phyloP scores from a whole-genome alignment of 2,329 filamentous ascomycete species.

The Xylaria sp. region DNA sequence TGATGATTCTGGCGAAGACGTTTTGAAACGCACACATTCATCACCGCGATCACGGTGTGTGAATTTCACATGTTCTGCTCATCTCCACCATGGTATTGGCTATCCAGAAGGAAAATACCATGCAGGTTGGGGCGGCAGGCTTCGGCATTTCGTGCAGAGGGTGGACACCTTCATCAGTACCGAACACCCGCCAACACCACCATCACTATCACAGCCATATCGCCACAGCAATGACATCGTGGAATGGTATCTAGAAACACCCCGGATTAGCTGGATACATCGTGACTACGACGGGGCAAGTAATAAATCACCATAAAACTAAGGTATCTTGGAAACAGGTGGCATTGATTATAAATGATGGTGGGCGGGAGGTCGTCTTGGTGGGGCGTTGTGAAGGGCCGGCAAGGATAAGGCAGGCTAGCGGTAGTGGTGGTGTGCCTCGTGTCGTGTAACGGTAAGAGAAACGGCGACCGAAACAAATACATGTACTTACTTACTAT shows the following conservation, averaged over 20 bases:
- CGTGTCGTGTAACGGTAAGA: constrained; percentile 21
- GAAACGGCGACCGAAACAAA: constrained; percentile 22
- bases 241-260: constrained; percentile 19
- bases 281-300: background rate
- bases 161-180: constrained; percentile 7
- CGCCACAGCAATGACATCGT: constrained; percentile 21
- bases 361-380: constrained; percentile 2
- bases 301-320: background rate
- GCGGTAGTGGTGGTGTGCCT: constrained; percentile 18
- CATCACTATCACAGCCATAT: background rate
- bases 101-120: background rate
- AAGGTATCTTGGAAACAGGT: constrained; percentile 15
- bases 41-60: constrained; percentile 13
- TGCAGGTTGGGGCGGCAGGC: constrained; percentile 34
- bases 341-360: constrained; percentile 9
- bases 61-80: constrained; percentile 25
- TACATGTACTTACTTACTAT: background rate
- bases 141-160: constrained; percentile 36
- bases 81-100: constrained; percentile 25
- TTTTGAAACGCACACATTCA: constrained; percentile 7
- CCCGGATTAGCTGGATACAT: constrained; percentile 16
- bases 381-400: constrained; percentile 4
- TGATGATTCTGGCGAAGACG: constrained; percentile 6
- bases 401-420: background rate
- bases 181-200: background rate